Conservation (phyloP, 208 protist genomes). For the Leishmania tarentolae region DNA sequence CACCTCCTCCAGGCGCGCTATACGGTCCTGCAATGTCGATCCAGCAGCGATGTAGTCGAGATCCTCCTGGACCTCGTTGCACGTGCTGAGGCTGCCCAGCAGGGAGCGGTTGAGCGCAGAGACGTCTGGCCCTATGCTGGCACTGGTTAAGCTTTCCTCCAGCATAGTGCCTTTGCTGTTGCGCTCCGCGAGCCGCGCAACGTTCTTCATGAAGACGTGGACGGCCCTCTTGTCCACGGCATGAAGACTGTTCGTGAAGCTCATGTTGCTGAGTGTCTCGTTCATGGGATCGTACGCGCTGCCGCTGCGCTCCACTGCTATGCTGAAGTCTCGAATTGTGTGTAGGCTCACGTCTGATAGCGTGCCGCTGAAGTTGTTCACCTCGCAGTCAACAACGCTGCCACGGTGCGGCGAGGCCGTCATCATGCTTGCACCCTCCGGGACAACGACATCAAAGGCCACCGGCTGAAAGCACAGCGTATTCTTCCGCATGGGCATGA, state of each 20-base stretch:
- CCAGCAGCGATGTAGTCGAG: constrained; percentile 56
- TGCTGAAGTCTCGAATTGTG: constrained; percentile 53
- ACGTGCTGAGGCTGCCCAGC: constrained; percentile 4
- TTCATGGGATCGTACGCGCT: constrained; percentile 14
- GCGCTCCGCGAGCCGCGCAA: constrained; percentile 42
- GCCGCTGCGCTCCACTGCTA: constrained; percentile 16
- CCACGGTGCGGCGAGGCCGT: neutral
- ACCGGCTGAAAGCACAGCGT: constrained; percentile 27
- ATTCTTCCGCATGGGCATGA: constrained; percentile 2
- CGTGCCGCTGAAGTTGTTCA: constrained; percentile 30
- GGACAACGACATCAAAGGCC: constrained; percentile 62
- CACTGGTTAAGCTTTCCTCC: constrained; percentile 46
- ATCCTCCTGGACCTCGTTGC: constrained; percentile 36
- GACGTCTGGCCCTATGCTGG: neutral
- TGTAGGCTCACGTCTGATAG: constrained; percentile 56
- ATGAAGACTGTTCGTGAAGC: constrained; percentile 75
- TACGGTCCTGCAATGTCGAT: constrained; percentile 32
- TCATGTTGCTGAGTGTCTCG: constrained; percentile 48
- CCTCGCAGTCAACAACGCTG: neutral
- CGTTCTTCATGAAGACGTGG: constrained; percentile 48
- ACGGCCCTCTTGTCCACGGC: constrained; percentile 58
- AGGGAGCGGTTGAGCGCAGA: neutral
- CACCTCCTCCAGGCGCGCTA: constrained; percentile 64
- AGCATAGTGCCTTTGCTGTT: constrained; percentile 36
- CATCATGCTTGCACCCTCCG: constrained; percentile 13